phyloP scores from a whole-genome alignment of 129 eudicot genomes.

The Pittosporum tobira region DNA sequence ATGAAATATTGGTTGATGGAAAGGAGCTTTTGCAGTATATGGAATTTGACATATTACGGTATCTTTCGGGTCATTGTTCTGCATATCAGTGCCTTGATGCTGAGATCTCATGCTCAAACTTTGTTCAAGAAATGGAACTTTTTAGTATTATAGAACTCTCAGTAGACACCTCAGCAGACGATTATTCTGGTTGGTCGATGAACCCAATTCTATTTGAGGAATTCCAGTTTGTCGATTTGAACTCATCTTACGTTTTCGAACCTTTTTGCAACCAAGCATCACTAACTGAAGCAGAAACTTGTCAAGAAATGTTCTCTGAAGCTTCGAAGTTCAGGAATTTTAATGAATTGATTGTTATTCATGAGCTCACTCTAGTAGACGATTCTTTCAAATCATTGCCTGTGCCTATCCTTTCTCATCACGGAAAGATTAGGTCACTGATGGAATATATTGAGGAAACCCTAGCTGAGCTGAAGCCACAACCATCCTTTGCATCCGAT shows the following conservation, averaged over 20 bases:
- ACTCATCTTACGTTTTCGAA: conserved; percentile 27
- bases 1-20: conserved; percentile 27
- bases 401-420: conserved; percentile 55
- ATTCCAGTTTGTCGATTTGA: conserved; percentile 38
- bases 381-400: conserved; percentile 75
- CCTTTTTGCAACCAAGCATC: conserved; percentile 23
- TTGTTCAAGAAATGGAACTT: conserved; percentile 35
- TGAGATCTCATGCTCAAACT: conserved; percentile 16
- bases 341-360: conserved; percentile 54
- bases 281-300: conserved; percentile 28
- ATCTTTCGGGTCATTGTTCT: conserved; percentile 29
- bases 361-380: conserved; percentile 66
- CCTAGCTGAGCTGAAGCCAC: conserved; percentile 44
- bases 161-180: conserved; percentile 18
- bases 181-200: conserved; percentile 5
- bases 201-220: conserved; percentile 47
- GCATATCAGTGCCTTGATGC: conserved; percentile 23
- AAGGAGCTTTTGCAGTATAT: conserved; percentile 49
- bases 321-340: conserved; percentile 36
- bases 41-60: conserved; percentile 45
- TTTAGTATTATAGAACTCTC: conserved; percentile 33
- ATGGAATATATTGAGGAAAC: conserved; percentile 32
- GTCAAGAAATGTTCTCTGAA: conserved; percentile 45
- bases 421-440: conserved; percentile 33
- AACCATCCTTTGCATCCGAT: conserved; percentile 69